Evolutionary conservation across 23 red algal genomes (phyloP).

Genomic region (Gracilariopsis chorda): DNA sequence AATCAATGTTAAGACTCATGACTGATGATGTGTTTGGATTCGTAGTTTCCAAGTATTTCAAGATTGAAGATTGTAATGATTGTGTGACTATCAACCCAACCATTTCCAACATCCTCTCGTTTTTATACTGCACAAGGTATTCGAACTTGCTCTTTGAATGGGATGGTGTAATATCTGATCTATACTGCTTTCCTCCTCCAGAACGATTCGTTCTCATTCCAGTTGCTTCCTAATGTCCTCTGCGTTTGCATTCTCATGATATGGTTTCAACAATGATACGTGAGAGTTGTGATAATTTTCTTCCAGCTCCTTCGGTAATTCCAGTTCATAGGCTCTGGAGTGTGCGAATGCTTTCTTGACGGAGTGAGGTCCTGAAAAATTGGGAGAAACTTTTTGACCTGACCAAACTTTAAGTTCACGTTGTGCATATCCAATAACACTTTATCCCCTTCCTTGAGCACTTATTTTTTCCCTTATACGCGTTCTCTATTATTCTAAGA

Average conservation of each 20-base stretch:
- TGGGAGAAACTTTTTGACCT: not conserved
- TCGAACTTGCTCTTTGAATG: not conserved
- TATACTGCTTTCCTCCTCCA: not conserved
- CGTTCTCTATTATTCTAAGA: too few species aligned
- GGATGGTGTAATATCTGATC: not conserved
- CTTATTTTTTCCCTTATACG: too few species aligned
- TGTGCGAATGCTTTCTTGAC: not conserved
- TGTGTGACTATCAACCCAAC: not conserved
- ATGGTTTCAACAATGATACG: too few species aligned
- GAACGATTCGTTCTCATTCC: too few species aligned
- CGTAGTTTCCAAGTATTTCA: not conserved
- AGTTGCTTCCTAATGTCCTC: too few species aligned
- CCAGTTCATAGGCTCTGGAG: too few species aligned
- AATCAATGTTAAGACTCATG: too few species aligned
- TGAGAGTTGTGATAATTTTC: too few species aligned
- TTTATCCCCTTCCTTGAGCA: not conserved
- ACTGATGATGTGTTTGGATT: too few species aligned
- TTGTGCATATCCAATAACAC: not conserved
- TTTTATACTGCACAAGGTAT: not conserved
- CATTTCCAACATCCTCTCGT: not conserved
- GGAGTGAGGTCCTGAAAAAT: not conserved
- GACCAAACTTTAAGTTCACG: not conserved
- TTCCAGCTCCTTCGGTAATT: too few species aligned
- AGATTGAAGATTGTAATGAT: not conserved
- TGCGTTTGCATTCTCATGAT: too few species aligned